These are phyloP conservation scores for Exophiala alcalophila DNA, from an alignment of 2,329 filamentous ascomycete genomes.

Conservation along the genomic window DNA sequence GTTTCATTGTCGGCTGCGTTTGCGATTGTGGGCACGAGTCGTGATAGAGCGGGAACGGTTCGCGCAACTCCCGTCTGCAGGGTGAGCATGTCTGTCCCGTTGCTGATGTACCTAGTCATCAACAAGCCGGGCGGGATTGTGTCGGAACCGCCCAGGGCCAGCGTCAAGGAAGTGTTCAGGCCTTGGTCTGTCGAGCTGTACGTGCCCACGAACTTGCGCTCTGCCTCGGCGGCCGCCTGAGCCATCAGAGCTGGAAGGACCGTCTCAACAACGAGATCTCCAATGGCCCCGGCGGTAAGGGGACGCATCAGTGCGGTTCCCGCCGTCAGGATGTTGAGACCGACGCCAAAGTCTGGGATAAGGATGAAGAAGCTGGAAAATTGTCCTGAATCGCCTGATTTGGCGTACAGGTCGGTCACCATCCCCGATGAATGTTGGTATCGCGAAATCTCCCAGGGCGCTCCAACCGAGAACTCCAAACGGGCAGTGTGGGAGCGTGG, in stretches of 20 bases:
- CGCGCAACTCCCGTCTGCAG: not conserved
- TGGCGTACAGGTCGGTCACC: slow-evolving; percentile 41
- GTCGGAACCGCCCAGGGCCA: slow-evolving; percentile 24
- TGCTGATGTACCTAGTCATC: slow-evolving; percentile 20
- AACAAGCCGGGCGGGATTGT: slow-evolving; percentile 18
- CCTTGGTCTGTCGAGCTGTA: slow-evolving; percentile 30
- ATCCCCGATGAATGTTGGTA: slow-evolving; percentile 31
- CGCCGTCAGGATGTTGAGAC: slow-evolving; percentile 43
- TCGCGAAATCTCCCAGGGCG: slow-evolving; percentile 45
- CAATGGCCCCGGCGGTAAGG: slow-evolving; percentile 41
- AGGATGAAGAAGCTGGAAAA: slow-evolving; percentile 42
- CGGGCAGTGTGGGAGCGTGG: slow-evolving; percentile 41
- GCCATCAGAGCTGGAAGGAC: slow-evolving; percentile 36
- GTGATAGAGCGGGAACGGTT: slow-evolving; percentile 8
- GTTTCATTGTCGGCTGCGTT: slow-evolving; percentile 4
- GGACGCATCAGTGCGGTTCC: slow-evolving; percentile 43
- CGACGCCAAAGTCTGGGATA: slow-evolving; percentile 47
- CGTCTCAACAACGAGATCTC: slow-evolving; percentile 35
- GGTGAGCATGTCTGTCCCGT: slow-evolving; percentile 21
- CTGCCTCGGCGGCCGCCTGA: slow-evolving; percentile 34
- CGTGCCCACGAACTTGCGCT: slow-evolving; percentile 31
- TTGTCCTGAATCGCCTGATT: slow-evolving; percentile 42
- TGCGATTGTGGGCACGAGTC: slow-evolving; percentile 30
- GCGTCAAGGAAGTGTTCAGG: slow-evolving; percentile 33
- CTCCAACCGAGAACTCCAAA: slow-evolving; percentile 40